Evolutionary conservation across 2,329 filamentous ascomycete genomes (phyloP).

Genomic region (Alternaria arborescens): DNA sequence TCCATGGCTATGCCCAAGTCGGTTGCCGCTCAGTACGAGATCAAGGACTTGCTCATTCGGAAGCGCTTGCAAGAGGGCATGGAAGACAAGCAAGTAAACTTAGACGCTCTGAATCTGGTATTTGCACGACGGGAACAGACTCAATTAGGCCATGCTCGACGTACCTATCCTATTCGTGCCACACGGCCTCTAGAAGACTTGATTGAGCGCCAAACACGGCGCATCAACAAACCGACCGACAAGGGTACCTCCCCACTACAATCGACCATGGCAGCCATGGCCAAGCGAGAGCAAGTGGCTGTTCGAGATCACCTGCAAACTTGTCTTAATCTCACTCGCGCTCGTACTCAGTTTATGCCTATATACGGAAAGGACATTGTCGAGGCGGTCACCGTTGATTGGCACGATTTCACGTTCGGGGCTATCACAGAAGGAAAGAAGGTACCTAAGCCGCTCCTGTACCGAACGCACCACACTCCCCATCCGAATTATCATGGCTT

Average conservation of each 20-base stretch:
- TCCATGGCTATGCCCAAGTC: constrained; percentile 92
- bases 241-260: constrained; percentile 69
- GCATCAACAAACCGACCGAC: constrained; percentile 59
- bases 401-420: constrained; percentile 46
- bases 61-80: constrained; percentile 69
- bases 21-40: constrained; percentile 75
- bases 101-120: constrained; percentile 81
- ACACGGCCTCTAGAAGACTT: constrained; percentile 75
- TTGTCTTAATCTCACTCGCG: constrained; percentile 79
- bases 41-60: constrained; percentile 75
- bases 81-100: constrained; percentile 70
- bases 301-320: constrained; percentile 77
- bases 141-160: constrained; percentile 62
- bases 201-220: constrained; percentile 72
- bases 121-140: constrained; percentile 72
- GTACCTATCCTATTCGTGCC: constrained; percentile 63
- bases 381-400: constrained; percentile 72
- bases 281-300: constrained; percentile 74
- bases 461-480: constrained; percentile 18
- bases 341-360: constrained; percentile 80
- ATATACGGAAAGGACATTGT: constrained; percentile 83
- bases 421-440: constrained; percentile 52
- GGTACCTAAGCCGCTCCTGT: constrained; percentile 20
- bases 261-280: constrained; percentile 74
- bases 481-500: constrained; percentile 25